A percentile compares a stretch with the other conserved stretches of the same genome.
Evolutionary conservation across 139 green algal species (phyloP).

Genomic region (Edaphochlamys debaryana): DNA sequence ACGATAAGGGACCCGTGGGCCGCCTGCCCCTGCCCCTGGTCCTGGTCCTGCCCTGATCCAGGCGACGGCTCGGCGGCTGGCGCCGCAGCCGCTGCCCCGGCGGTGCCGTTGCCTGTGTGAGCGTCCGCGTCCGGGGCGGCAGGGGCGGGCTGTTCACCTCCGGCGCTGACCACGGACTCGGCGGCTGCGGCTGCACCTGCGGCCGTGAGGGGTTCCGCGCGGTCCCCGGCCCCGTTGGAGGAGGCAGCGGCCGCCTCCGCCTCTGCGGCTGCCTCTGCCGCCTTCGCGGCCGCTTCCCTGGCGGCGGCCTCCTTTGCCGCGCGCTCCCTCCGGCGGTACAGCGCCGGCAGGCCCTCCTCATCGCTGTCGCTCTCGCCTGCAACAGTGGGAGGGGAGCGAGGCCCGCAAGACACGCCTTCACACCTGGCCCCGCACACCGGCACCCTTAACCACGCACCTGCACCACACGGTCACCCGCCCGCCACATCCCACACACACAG

Average conservation of each 20-base stretch:
- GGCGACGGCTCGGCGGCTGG: background rate
- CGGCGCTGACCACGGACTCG: no score
- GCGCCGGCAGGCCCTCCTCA: conserved; percentile 65
- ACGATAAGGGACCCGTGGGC: conserved; percentile 6
- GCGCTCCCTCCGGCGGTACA: conserved; percentile 10
- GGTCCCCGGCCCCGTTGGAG: no score
- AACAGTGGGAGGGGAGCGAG: background rate
- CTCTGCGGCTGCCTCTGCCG: background rate
- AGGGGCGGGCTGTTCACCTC: background rate
- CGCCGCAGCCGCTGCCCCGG: background rate
- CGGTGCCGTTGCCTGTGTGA: no score
- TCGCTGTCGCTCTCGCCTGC: conserved; percentile 73
- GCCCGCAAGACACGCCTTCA: no score
- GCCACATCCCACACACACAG: no score
- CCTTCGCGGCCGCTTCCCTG: background rate
- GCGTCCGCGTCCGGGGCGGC: no score
- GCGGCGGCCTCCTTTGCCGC: no score
- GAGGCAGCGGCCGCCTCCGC: no score
- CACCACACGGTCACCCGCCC: no score
- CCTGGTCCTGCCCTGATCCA: no score
- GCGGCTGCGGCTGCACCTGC: background rate
- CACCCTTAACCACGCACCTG: no score
- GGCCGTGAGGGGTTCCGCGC: background rate
- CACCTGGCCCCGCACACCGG: no score
- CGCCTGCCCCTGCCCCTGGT: background rate